Base-by-base conservation (phyloP, 495 filamentous ascomycete species). In the Aspergillus wentii region DNA sequence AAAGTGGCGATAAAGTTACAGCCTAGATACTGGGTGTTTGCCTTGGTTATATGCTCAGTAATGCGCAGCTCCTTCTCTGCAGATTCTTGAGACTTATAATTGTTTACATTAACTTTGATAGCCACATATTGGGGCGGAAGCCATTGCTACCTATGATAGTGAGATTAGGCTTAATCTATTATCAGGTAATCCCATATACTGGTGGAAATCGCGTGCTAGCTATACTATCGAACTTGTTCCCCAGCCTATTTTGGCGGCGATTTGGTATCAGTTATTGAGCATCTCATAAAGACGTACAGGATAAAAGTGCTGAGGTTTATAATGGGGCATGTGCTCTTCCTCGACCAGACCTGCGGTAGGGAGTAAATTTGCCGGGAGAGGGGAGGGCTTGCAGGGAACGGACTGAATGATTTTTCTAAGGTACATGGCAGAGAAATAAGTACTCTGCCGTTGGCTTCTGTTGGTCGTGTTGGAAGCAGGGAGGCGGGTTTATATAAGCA, bases 231-330 rank as follows among this genome's bases (percentile, higher is more conserved):
- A 74, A 21, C 33, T 48, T 5, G 52, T 46, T 2, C 69, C 71
- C 49, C 52, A 73, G 14, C 70, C 69, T 15, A 76, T 50, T 44
- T 76, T 74, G 10, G 52, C 57, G 5, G 66, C 31, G 4, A 67
- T 49, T 35, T 69, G 61, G 38, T 68, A 74, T 28, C 49, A 45
- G 21, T 47, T 30, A 11, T 60, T 36, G 36, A 71, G 58, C 6
- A 68, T 43, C 29, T 68, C 54, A 8, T 66, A 63, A 6, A 70
- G 50, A 22, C 54, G 41, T 3, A 66, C 58, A 32, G 69, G 70
- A 48, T 71, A 72, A 40, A 55, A 72, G 21, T 52, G 30, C 30
- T 65, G 31, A 4, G 54, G 30, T 7, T 61, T 36, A 42, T 74
- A 69, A 31, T 38, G 43, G 0, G 59, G 41, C 3, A 56, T 25